phyloP scores from a whole-genome alignment of 2,329 filamentous ascomycete genomes.

The Pleurostoma richardsiae region DNA sequence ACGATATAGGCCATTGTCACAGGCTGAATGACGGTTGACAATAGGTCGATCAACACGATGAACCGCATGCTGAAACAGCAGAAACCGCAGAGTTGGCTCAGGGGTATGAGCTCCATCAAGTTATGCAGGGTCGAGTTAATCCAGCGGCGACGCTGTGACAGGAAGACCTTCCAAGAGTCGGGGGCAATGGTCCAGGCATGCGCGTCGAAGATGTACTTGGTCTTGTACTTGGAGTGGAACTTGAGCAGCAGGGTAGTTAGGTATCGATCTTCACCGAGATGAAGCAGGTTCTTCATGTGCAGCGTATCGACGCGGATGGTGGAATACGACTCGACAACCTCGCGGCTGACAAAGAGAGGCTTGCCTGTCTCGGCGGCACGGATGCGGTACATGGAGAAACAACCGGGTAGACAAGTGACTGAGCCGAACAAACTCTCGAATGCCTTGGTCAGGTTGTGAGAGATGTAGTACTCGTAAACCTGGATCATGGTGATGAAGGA shows the following conservation, averaged over 20 bases:
- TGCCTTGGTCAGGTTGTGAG: slow-evolving; percentile 92
- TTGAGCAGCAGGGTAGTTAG: slow-evolving; percentile 92
- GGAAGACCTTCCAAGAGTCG: slow-evolving; percentile 88
- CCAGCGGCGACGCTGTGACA: slow-evolving; percentile 98
- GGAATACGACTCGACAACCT: slow-evolving; percentile 81
- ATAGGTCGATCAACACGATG: slow-evolving; percentile 87
- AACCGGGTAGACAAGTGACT: slow-evolving; percentile 95
- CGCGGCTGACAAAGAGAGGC: slow-evolving; percentile 90
- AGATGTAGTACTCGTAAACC: slow-evolving; percentile 99
- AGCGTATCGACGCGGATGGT: slow-evolving; percentile 96
- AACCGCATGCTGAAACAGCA: slow-evolving; percentile 99
- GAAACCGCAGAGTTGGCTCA: slow-evolving; percentile 95
- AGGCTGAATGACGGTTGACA: slow-evolving; percentile 88
- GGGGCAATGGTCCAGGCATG: slow-evolving; percentile 97
- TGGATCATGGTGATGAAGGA: slow-evolving; percentile 99
- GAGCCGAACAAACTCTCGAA: slow-evolving; percentile 97
- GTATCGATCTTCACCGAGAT: slow-evolving; percentile 96
- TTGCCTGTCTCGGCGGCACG: slow-evolving; percentile 92
- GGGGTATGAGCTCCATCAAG: slow-evolving; percentile 86
- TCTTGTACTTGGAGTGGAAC: slow-evolving; percentile 91
- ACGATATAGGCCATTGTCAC: slow-evolving; percentile 85
- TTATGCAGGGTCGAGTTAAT: slow-evolving; percentile 99
- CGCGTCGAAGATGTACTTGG: slow-evolving; percentile 89
- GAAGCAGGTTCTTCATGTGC: slow-evolving; percentile 97
- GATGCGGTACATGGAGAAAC: slow-evolving; percentile 98